phyloP scores from a whole-genome alignment of 2,329 filamentous ascomycete genomes.

The Pseudocercospora crystallina region DNA sequence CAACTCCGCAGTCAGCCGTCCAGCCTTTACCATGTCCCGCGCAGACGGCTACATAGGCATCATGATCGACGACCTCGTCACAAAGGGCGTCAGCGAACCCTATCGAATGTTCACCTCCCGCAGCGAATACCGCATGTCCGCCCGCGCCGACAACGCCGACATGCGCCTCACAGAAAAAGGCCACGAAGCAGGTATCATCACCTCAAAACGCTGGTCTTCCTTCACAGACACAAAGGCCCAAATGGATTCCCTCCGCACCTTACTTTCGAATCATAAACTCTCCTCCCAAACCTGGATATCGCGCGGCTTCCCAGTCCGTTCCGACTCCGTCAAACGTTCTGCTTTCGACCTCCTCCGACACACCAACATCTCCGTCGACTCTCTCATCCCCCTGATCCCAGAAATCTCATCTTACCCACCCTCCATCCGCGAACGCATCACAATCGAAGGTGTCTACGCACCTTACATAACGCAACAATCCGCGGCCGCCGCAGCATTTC shows the following conservation, averaged over 20 bases:
- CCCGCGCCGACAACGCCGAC: constrained; percentile 93
- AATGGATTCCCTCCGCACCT: constrained; percentile 59
- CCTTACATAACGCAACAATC: constrained; percentile 79
- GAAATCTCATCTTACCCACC: constrained; percentile 55
- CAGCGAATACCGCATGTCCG: constrained; percentile 91
- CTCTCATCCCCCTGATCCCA: constrained; percentile 59
- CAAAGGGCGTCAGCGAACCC: constrained; percentile 93
- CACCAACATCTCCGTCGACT: constrained; percentile 57
- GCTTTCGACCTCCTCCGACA: constrained; percentile 79
- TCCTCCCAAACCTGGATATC: constrained; percentile 66
- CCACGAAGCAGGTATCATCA: constrained; percentile 72
- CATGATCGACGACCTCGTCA: constrained; percentile 97
- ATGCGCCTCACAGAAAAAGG: constrained; percentile 78
- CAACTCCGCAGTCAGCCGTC: constrained; percentile 66
- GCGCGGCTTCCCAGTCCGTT: constrained; percentile 67
- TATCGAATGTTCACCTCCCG: constrained; percentile 98
- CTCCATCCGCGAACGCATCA: constrained; percentile 66
- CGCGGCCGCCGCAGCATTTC: constrained; percentile 64
- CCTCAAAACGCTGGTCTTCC: constrained; percentile 72
- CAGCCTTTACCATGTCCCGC: constrained; percentile 68
- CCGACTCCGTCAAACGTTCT: constrained; percentile 65
- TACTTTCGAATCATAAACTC: constrained; percentile 60
- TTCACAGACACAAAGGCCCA: constrained; percentile 67
- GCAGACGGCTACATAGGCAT: constrained; percentile 95
- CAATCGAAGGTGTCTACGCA: constrained; percentile 80